Conservation (phyloP, 2,329 filamentous ascomycete genomes). For the Nothomitra cinnamomea region DNA sequence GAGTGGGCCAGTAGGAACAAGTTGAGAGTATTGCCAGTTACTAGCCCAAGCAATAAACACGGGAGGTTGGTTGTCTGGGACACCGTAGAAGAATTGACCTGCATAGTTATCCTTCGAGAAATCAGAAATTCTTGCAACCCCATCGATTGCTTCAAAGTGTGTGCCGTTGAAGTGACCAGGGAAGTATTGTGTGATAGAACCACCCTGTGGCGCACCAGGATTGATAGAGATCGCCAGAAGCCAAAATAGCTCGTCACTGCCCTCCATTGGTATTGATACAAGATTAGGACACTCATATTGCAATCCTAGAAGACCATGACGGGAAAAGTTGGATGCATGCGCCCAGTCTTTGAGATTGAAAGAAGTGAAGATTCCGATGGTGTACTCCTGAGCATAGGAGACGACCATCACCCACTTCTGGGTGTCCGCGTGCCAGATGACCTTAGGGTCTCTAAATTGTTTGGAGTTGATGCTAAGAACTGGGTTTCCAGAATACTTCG, state of each 20-base stretch:
- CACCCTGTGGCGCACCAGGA: conserved; percentile 38
- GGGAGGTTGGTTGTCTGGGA: conserved; percentile 23
- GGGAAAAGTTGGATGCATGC: conserved; percentile 38
- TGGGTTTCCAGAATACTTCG: conserved; percentile 41
- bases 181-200: conserved; percentile 38
- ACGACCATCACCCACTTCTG: conserved; percentile 41
- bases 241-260: conserved; percentile 24
- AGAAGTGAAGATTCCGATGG: conserved; percentile 44
- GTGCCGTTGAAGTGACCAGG: conserved; percentile 47
- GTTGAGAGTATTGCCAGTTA: conserved; percentile 41
- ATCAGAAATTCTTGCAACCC: conserved; percentile 25
- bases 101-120: conserved; percentile 39
- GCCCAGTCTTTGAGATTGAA: conserved; percentile 42
- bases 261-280: conserved; percentile 34
- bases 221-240: conserved; percentile 37
- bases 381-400: conserved; percentile 36
- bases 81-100: conserved; percentile 36
- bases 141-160: conserved; percentile 33
- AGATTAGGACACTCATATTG: conserved; percentile 50
- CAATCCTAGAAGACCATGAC: conserved; percentile 32
- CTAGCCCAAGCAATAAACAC: conserved; percentile 39
- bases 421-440: conserved; percentile 35
- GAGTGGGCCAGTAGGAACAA: conserved; percentile 33
- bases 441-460: conserved; percentile 50
- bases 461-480: conserved; percentile 36